A percentile compares a stretch with the other conserved stretches of the same genome.
These are phyloP conservation scores for Trametes cubensis DNA, from an alignment of 768 basidiomycete species.

Conservation along the genomic window DNA sequence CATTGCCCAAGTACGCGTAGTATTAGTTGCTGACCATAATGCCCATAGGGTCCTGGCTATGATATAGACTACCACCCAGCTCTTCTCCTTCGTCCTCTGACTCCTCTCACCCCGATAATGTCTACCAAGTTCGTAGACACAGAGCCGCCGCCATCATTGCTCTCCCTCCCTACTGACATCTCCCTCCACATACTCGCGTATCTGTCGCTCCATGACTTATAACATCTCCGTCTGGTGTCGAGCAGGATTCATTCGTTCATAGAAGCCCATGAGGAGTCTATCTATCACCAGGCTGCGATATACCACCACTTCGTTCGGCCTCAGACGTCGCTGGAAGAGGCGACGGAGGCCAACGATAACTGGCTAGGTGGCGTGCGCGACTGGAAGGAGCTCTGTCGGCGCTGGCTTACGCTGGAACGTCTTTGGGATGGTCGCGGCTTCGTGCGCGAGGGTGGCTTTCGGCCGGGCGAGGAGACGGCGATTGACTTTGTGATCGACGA, in stretches of 20 bases:
- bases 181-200: conserved; percentile 28
- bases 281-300: conserved; percentile 31
- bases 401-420: conserved; percentile 20
- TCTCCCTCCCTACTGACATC: conserved; percentile 24
- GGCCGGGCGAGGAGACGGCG: conserved; percentile 10
- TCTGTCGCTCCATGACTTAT: conserved; percentile 25
- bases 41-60: conserved; percentile 27
- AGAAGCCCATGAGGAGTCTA: conserved; percentile 20
- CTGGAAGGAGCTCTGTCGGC: conserved; percentile 31
- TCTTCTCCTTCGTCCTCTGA: background rate
- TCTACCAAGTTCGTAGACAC: background rate
- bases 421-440: conserved; percentile 30
- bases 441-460: conserved; percentile 26
- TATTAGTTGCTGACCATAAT: background rate
- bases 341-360: background rate
- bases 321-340: conserved; percentile 24
- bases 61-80: conserved; percentile 34
- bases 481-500: conserved; percentile 27
- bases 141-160: conserved; percentile 15
- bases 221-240: conserved; percentile 20
- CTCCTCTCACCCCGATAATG: conserved; percentile 2
- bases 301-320: conserved; percentile 25
- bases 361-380: conserved; percentile 17
- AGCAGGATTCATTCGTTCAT: conserved; percentile 22
- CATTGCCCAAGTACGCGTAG: background rate